Conservation (phyloP, 345 rosid species). For the Linum tenue region DNA sequence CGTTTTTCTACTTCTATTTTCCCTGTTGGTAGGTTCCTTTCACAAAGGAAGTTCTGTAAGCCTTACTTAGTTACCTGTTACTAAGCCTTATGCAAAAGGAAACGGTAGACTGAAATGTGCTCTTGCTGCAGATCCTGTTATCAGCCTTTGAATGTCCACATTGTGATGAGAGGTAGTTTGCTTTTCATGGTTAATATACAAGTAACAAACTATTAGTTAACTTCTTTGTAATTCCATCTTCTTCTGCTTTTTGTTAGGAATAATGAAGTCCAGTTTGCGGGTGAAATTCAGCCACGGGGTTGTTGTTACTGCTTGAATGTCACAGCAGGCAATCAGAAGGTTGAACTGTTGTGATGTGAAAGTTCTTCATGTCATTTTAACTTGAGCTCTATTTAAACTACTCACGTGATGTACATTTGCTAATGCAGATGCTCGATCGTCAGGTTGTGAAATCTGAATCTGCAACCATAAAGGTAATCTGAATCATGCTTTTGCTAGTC, state of each 20-base stretch:
- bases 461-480: slow-evolving; percentile 78
- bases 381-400: background rate
- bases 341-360: slow-evolving; percentile 2
- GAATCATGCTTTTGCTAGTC: slow-evolving; percentile 49
- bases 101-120: background rate
- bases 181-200: slow-evolving; percentile 5
- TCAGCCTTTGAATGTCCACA: slow-evolving; percentile 90
- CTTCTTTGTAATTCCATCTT: background rate
- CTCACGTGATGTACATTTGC: slow-evolving; percentile 6
- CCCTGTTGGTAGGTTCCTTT: background rate
- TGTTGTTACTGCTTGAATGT: slow-evolving; percentile 53
- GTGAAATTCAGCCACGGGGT: slow-evolving; percentile 76
- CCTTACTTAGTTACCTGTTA: background rate
- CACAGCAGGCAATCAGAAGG: slow-evolving; percentile 60
- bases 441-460: slow-evolving; percentile 93
- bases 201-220: background rate
- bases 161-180: slow-evolving; percentile 72
- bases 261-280: slow-evolving; percentile 95
- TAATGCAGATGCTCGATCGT: slow-evolving; percentile 58
- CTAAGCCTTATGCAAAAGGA: background rate
- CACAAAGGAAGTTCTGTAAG: background rate
- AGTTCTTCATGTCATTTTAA: background rate
- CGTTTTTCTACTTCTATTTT: background rate
- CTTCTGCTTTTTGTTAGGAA: slow-evolving; percentile 34
- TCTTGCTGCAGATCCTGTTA: slow-evolving; percentile 50